Evolutionary conservation across 768 basidiomycete genomes (phyloP).

Genomic region (Trametes gibbosa): DNA sequence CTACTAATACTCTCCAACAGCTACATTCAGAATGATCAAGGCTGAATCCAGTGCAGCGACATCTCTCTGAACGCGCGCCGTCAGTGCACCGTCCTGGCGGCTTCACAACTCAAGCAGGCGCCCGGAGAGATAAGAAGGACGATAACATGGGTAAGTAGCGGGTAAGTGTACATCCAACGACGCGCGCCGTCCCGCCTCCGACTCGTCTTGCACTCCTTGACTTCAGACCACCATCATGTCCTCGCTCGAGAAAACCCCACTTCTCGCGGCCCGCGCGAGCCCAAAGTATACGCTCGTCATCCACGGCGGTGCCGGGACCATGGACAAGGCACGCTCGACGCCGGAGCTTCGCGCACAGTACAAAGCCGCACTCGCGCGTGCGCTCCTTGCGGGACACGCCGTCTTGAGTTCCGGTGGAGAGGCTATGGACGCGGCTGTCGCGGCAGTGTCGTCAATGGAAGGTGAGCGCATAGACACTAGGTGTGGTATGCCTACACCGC

Average conservation of each 20-base stretch:
- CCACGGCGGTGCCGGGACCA: slow-evolving; percentile 79
- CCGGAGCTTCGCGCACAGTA: slow-evolving; percentile 60
- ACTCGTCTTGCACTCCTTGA: background rate
- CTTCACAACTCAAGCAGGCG: too few relatives aligned
- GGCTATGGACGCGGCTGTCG: slow-evolving; percentile 79
- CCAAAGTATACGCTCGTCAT: slow-evolving; percentile 51
- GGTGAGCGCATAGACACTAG: slow-evolving; percentile 45
- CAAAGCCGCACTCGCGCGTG: slow-evolving; percentile 48
- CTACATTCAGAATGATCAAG: too few relatives aligned
- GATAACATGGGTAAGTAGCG: background rate
- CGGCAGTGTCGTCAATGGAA: slow-evolving; percentile 73
- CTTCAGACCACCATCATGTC: slow-evolving; percentile 2
- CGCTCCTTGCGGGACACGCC: slow-evolving; percentile 60
- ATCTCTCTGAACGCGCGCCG: too few relatives aligned
- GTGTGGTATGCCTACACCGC: too few relatives aligned
- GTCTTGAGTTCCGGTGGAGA: slow-evolving; percentile 68
- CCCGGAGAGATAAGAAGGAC: too few relatives aligned
- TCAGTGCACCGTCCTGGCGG: too few relatives aligned
- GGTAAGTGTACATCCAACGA: background rate
- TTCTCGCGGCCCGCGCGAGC: background rate
- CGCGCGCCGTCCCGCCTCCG: background rate
- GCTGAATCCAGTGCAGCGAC: too few relatives aligned
- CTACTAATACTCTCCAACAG: too few relatives aligned
- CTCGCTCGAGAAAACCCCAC: slow-evolving; percentile 1
- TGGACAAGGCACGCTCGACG: slow-evolving; percentile 54